A percentile compares a stretch with the other conserved stretches of the same genome.
Evolutionary conservation across 495 filamentous ascomycete species (phyloP).

Genomic region (Penicillium soppii): DNA sequence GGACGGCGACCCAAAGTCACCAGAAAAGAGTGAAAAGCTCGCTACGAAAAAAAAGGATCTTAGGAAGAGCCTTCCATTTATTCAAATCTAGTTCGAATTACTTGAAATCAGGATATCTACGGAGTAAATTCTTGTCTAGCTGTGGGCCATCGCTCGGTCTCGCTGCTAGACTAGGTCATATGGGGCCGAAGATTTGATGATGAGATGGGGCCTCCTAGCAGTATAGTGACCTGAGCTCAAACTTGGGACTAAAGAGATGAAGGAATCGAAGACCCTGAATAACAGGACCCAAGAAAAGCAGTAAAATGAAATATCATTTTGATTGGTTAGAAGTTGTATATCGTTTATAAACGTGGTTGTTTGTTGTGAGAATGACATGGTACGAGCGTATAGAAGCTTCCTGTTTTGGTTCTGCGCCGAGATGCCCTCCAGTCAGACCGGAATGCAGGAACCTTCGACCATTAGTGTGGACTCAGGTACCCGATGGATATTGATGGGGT

Average conservation of each 20-base stretch:
- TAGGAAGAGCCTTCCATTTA: neutral
- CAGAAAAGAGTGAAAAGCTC: neutral
- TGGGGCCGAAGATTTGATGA: neutral
- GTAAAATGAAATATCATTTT: too few relatives aligned
- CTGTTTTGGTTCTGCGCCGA: neutral
- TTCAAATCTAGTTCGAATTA: neutral
- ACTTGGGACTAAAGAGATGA: neutral
- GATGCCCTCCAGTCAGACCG: neutral
- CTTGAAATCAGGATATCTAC: neutral
- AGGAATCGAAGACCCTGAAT: neutral
- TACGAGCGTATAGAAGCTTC: neutral
- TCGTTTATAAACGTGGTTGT: too few relatives aligned
- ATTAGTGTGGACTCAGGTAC: neutral
- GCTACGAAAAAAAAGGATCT: neutral
- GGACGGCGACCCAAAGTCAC: slow-evolving; percentile 1
- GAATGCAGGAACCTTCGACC: neutral
- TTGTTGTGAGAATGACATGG: neutral
- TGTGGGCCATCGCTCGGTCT: neutral
- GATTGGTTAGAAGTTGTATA: too few relatives aligned
- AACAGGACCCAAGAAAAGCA: too few relatives aligned
- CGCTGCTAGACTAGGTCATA: neutral
- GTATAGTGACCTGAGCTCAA: neutral
- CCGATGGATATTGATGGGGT: neutral
- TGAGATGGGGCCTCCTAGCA: neutral
- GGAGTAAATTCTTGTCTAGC: neutral